phyloP scores from a whole-genome alignment of 2,329 filamentous ascomycete species.

The Fusarium subtropicale region DNA sequence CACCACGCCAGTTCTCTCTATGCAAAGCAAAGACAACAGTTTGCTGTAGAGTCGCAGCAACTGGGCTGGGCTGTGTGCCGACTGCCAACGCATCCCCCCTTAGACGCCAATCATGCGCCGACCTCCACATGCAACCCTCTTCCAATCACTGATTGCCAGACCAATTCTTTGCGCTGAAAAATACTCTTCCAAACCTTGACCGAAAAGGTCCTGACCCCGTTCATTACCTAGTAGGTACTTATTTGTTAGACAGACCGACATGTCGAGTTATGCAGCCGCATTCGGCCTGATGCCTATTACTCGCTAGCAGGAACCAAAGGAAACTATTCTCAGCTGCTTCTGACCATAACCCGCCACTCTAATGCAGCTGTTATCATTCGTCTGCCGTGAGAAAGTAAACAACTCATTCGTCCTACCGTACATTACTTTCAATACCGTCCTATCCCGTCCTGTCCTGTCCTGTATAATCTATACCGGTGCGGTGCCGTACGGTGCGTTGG shows the following conservation, averaged over 20 bases:
- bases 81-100: conserved; percentile 45
- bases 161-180: conserved; percentile 19
- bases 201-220: conserved; percentile 22
- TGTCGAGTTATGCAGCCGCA: conserved; percentile 37
- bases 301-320: neutral
- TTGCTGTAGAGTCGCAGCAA: conserved; percentile 35
- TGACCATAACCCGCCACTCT: conserved; percentile 24
- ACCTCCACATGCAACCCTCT: conserved; percentile 34
- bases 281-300: conserved; percentile 9
- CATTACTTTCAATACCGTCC: neutral
- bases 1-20: conserved; percentile 43
- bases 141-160: conserved; percentile 45
- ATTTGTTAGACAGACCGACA: conserved; percentile 41
- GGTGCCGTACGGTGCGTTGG: conserved; percentile 40
- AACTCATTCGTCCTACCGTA: conserved; percentile 26
- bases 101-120: conserved; percentile 49
- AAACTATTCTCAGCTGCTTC: conserved; percentile 30
- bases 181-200: conserved; percentile 15
- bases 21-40: conserved; percentile 44
- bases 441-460: conserved; percentile 20
- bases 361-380: conserved; percentile 24
- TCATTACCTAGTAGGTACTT: neutral
- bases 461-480: neutral
- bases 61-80: conserved; percentile 35
- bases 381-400: conserved; percentile 10